phyloP scores from a whole-genome alignment of 345 rosid genomes.

The Salix purpurea region DNA sequence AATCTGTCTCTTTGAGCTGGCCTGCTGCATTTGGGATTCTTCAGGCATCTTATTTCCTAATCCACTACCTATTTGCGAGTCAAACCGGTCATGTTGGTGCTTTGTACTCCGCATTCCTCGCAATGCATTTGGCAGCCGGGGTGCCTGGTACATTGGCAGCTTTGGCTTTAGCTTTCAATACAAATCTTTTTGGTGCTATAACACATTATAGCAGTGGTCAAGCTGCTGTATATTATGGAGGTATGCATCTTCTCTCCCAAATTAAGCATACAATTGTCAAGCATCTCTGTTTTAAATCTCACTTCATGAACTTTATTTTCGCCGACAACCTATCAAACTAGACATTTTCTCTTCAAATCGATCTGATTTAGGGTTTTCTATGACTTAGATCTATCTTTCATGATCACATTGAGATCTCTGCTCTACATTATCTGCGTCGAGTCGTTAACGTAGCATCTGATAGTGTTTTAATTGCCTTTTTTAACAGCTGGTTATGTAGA shows the following conservation, averaged over 20 bases:
- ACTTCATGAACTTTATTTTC: neutral
- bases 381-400: neutral
- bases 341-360: neutral
- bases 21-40: conserved; percentile 79
- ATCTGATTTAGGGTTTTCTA: neutral
- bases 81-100: conserved; percentile 98
- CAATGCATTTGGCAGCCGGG: conserved; percentile 89
- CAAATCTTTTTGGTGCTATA: conserved; percentile 86
- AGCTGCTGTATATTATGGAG: conserved; percentile 97
- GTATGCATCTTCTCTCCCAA: conserved; percentile 26
- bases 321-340: neutral
- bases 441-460: conserved; percentile 5
- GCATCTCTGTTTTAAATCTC: neutral
- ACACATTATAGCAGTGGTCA: conserved; percentile 99
- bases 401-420: neutral
- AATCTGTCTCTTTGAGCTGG: conserved; percentile 81
- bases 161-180: conserved; percentile 80
- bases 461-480: neutral
- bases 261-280: neutral
- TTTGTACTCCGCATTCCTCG: conserved; percentile 91
- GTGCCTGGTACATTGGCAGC: conserved; percentile 80
- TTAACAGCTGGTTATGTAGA: conserved; percentile 83
- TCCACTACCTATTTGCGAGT: conserved; percentile 95
- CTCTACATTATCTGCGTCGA: neutral
- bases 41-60: conserved; percentile 88